Evolutionary conservation across 345 rosid species (phyloP), one percentile per base, ranked within the genome.

Genomic region (Pseudoturritis turrita): DNA sequence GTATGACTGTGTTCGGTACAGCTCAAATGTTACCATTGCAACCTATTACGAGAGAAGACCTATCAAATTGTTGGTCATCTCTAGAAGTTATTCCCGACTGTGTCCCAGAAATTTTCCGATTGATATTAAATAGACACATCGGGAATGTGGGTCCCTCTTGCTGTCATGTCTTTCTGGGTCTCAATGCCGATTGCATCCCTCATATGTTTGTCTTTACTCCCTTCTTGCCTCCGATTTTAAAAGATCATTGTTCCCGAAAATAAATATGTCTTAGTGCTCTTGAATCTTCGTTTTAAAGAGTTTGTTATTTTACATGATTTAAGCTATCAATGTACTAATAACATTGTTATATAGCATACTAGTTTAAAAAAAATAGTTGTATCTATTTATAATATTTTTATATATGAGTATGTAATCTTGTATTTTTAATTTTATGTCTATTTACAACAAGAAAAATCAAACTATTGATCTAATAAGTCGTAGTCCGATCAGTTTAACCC

Each of bases 31-130:
- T 57, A 17, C 77, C 61, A 11, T 2, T 36, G 44, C 62, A 7
- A 39, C 72, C 67, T 5, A 5, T 39, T 9, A 17, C 50, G 6
- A 10, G 13, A 25, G 18, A 28, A 14, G 25, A 11, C 17, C 53
- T 18, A 58, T 3, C 60, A 40, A 46, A 57, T 29, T 74, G 78
- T 67, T 58, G 65, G 78, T 21, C 61, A 55, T 66, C 78, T 0
- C 14, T 74, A 3, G 78, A 74, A 65, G 41, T 6, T 1, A 51
- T 74, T 6, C 78, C 68, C 3, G 73, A 74, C 21, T 74, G 78
- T 50, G 7, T 74, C 3, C 67, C 61, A 0, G 73, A 58, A 10
- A 58, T 59, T 5, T 51, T 74, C 29, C 28, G 68, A 14, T 74
- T 62, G 9, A 28, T 66, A 40, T 14, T 62, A 29, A 49, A 41